Evolutionary conservation across 2,329 filamentous ascomycete species (phyloP), one percentile per base, ranked within the genome.

Genomic region (Apiospora marii): DNA sequence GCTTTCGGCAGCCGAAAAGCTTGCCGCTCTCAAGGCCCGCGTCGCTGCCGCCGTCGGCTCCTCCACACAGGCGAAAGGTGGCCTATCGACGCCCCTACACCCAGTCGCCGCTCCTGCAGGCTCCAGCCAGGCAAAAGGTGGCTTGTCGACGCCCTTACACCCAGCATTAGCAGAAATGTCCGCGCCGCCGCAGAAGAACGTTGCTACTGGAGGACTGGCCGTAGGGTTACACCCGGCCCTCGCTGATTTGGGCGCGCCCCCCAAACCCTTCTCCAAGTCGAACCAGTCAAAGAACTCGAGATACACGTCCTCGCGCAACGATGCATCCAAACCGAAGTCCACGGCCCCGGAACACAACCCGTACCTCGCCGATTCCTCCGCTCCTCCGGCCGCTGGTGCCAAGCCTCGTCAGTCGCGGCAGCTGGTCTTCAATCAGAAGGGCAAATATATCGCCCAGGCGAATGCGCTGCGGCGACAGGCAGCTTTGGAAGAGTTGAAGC

Each of bases 361-460:
- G 0, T 98, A 98, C 81, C 95, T 70, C 24, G 30, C 68, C 37
- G 68, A 93, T 76, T 94, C 97, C 78, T 87, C 92, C 10, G 92
- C 85, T 75, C 82, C 91, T 16, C 88, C 89, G n/a, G 84, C 87
- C 5, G 90, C 92, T 84, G 74, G 86, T 82, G 78, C 80, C 44
- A 93, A 92, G 77, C 86, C 88, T 49, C 89, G 95, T 69, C 88
- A 93, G 75, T 89, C 94, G 14, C 91, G 94, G 73, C 91, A 94
- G 75, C 87, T 99, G 24, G 85, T 94, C 16, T 98, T 99, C 86
- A 98, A 98, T 78, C 92, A 95, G 77, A 97, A 97, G 82, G 96
- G 96, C 70, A 98, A 98, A 87, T 98, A 98, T 80, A 98, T 98
- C 73, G 92, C 95, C 75, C 96, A 98, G 83, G 96, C 94, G 10